Evolutionary conservation across 768 basidiomycete genomes (phyloP), one percentile per base, ranked within the genome.

Genomic region (Xerocomus spinulosus): DNA sequence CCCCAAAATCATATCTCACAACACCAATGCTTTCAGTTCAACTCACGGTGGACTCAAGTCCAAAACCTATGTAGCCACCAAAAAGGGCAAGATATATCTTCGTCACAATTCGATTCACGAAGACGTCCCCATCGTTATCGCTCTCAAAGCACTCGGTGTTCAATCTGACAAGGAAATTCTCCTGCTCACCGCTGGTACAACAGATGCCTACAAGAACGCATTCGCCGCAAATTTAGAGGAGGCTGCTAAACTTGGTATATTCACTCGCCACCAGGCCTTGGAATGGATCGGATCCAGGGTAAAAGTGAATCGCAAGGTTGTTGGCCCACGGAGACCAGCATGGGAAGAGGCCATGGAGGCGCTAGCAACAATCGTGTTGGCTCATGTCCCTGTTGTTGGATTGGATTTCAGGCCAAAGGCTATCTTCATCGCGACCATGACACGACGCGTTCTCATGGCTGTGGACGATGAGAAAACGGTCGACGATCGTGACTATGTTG

Each of bases 141-240:
- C 92, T 9, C 83, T 99, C 57, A 98, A 97, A 69, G 96, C 96
- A 8, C 81, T 99, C 37, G 93, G 95, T 3, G 83, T 96, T 53
- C 91, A 94, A 57, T 93, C 96, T 3, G 95, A 98, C 72, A 97
- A 96, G 69, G 96, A 99, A 64, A 95, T 98, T 37, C 80, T 98
- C 21, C 78, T 97, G 20, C 79, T 97, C 44, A 93, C 92, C 7
- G 92, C 94, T 36, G 96, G 96, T 6, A 87, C 82, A 57, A 86
- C 88, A 30, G 94, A 96, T 52, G 79, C 82, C 9, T 95, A 93
- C 73, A 90, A 85, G 61, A 77, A 76, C 18, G 77, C 85, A 0
- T 98, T 99, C 67, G 83, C 93, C 3, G 80, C 90, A 37, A 96
- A 89, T 62, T 74, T 99, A 15, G 96, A 99, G 68, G 95, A 98